A percentile compares a stretch with the other conserved stretches of the same genome.
Conservation (phyloP, 345 rosid species). For the Hibiscus mutabilis region DNA sequence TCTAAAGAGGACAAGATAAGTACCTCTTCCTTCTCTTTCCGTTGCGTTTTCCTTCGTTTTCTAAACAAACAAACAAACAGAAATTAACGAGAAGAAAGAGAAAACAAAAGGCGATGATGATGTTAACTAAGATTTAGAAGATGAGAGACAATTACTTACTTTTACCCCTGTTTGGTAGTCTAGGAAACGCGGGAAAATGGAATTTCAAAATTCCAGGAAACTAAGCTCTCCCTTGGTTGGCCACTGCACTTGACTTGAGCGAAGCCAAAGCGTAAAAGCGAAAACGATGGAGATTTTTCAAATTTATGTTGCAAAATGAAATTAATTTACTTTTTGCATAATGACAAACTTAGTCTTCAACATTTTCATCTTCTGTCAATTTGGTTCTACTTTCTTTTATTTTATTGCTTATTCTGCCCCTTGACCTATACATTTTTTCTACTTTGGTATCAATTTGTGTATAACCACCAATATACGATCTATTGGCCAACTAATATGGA, state of each 20-base stretch:
- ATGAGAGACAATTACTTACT: not conserved
- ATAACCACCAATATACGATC: too few relatives aligned
- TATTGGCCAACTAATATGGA: too few relatives aligned
- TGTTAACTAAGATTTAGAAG: not conserved
- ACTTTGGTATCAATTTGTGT: too few relatives aligned
- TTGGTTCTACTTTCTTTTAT: too few relatives aligned
- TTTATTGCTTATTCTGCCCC: too few relatives aligned
- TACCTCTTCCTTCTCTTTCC: not conserved
- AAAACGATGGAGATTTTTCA: not conserved
- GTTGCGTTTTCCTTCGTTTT: not conserved
- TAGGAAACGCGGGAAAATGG: constrained; percentile 11
- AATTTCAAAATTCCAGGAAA: not conserved
- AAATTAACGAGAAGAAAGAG: not conserved
- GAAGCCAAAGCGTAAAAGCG: not conserved
- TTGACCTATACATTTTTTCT: too few relatives aligned
- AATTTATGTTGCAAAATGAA: too few relatives aligned
- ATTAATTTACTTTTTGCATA: too few relatives aligned
- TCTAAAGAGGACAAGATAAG: not conserved
- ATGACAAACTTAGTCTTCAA: too few relatives aligned
- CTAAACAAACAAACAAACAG: not conserved
- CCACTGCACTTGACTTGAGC: not conserved
- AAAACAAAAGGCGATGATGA: not conserved
- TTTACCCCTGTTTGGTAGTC: constrained; percentile 8
- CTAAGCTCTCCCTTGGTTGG: not conserved
- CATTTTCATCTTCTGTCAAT: too few relatives aligned